phyloP scores from a whole-genome alignment of 495 filamentous ascomycete genomes.

The Xanthoparmelia taractica region DNA sequence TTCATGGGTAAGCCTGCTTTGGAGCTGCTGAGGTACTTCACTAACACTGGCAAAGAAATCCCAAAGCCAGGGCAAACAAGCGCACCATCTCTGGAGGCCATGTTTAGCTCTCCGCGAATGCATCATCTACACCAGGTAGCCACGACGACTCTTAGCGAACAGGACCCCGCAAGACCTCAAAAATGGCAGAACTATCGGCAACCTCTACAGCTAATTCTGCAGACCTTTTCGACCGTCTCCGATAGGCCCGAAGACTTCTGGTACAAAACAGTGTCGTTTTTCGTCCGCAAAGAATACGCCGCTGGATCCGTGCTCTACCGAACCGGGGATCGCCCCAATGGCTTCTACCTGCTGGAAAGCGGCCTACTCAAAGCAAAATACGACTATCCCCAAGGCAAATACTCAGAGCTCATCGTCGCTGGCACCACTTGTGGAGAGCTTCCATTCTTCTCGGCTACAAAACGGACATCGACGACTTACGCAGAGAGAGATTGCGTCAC shows the following conservation, averaged over 20 bases:
- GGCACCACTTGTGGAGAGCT: slow-evolving; percentile 93
- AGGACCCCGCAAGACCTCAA: slow-evolving; percentile 42
- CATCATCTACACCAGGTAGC: slow-evolving; percentile 72
- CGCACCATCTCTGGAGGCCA: slow-evolving; percentile 33
- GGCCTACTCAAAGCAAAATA: slow-evolving; percentile 88
- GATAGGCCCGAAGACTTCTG: slow-evolving; percentile 89
- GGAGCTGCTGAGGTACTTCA: background rate
- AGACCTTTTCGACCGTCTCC: slow-evolving; percentile 75
- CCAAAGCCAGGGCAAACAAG: slow-evolving; percentile 19
- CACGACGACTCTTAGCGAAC: slow-evolving; percentile 58
- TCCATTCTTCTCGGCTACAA: slow-evolving; percentile 88
- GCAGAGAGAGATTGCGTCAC: slow-evolving; percentile 73
- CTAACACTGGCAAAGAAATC: slow-evolving; percentile 22
- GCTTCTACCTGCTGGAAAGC: slow-evolving; percentile 85
- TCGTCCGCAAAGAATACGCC: slow-evolving; percentile 55
- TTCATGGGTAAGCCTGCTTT: slow-evolving; percentile 17
- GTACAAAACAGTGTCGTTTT: slow-evolving; percentile 69
- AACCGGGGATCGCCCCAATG: slow-evolving; percentile 59
- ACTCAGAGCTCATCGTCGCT: slow-evolving; percentile 85
- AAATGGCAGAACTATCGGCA: slow-evolving; percentile 81
- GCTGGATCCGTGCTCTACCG: slow-evolving; percentile 68
- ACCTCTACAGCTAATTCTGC: slow-evolving; percentile 81
- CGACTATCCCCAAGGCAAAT: slow-evolving; percentile 76
- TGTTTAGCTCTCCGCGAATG: slow-evolving; percentile 71
- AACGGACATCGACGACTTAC: slow-evolving; percentile 75